Percentiles rank a stretch among this genome's conserved stretches.
Conservation (phyloP, 2,329 filamentous ascomycete genomes). For the Aspergillus alliaceus region DNA sequence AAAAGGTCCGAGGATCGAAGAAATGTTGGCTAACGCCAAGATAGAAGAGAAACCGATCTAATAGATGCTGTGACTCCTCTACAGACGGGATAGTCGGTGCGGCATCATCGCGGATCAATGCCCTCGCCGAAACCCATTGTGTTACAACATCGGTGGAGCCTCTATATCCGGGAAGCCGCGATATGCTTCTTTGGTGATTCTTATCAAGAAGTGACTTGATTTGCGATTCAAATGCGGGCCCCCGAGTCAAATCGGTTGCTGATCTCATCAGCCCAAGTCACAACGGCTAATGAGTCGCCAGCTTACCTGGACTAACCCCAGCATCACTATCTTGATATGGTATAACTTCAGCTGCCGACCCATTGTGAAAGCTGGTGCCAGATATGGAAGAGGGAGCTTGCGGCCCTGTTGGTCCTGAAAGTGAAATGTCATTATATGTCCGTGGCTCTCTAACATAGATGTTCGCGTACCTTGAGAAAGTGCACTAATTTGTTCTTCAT, state of each 20-base stretch:
- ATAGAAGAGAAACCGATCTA: constrained; percentile 24
- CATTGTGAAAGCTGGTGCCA: background rate
- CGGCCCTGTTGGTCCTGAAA: background rate
- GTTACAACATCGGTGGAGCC: background rate
- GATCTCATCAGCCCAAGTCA: background rate
- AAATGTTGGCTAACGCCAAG: constrained; percentile 25
- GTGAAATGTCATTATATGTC: background rate
- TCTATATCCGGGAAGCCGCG: background rate
- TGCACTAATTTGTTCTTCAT: constrained; percentile 12
- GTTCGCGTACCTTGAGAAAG: background rate
- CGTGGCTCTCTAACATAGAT: background rate
- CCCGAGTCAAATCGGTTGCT: constrained; percentile 21
- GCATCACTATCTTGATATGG: background rate
- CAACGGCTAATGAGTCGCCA: background rate
- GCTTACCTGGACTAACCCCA: constrained; percentile 16
- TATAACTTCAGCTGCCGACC: background rate
- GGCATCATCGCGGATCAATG: constrained; percentile 8
- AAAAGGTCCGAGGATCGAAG: constrained; percentile 21
- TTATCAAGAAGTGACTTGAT: constrained; percentile 18
- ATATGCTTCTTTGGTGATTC: background rate
- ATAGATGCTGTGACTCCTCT: constrained; percentile 19
- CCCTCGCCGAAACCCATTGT: background rate
- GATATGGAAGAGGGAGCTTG: background rate
- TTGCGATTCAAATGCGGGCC: constrained; percentile 21
- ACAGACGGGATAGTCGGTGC: constrained; percentile 10